phyloP scores from a whole-genome alignment of 1,139 yeast genomes.

The Spathaspora sp. region DNA sequence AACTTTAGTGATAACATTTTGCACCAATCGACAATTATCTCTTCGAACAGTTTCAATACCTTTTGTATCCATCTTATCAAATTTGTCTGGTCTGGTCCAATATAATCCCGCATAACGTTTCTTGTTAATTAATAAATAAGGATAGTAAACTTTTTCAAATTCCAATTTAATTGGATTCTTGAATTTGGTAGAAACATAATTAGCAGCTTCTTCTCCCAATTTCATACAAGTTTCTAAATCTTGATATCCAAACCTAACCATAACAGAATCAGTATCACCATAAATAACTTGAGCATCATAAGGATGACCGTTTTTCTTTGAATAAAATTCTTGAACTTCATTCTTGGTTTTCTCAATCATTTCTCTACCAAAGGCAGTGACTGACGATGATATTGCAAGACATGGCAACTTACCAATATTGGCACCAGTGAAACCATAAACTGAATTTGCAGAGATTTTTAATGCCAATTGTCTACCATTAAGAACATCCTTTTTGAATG shows the following conservation, averaged over 20 bases:
- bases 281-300: constrained; percentile 89
- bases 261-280: constrained; percentile 99
- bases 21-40: constrained; percentile 94
- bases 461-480: constrained; percentile 97
- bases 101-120: constrained; percentile 96
- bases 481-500: constrained; percentile 87
- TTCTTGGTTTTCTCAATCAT: constrained; percentile 93
- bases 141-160: constrained; percentile 95
- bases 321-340: constrained; percentile 79
- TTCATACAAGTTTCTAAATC: constrained; percentile 86
- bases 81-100: constrained; percentile 90
- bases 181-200: constrained; percentile 74
- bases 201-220: constrained; percentile 93
- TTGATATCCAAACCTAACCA: constrained; percentile 93
- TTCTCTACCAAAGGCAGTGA: constrained; percentile 92
- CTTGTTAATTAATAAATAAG: constrained; percentile 89
- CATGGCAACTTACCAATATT: constrained; percentile 97
- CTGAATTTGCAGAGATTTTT: constrained; percentile 96
- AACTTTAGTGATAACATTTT: constrained; percentile 90
- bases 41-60: constrained; percentile 98
- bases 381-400: constrained; percentile 92
- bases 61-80: constrained; percentile 96
- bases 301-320: constrained; percentile 74
- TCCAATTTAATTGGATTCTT: constrained; percentile 88
- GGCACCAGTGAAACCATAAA: constrained; percentile 98